Evolutionary conservation across 2,329 filamentous ascomycete species (phyloP), one percentile per base, ranked within the genome.

Genomic region (Uncinocarpus reesii): DNA sequence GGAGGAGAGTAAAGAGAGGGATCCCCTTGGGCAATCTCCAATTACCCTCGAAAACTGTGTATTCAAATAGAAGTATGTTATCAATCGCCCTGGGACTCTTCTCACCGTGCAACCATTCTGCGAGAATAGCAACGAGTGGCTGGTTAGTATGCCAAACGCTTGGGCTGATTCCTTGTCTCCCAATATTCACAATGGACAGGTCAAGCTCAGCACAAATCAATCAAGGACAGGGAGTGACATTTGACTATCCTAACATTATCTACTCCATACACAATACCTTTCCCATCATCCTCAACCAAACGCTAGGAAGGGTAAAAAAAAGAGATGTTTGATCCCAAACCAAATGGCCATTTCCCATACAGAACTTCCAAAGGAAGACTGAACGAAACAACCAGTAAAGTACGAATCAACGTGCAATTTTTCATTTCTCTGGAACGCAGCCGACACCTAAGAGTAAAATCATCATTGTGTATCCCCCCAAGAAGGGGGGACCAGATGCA

Each of bases 401-500:
- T 69, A 69, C 65, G 70, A 68, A 74, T 70, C 73, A 69, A 73
- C 66, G 72, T 86, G 83, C 83, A 88, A 90, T 90, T 52, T n/a
- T 84, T 75, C 76, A 71, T 83, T 69, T 53, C 64, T 86, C 84
- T 89, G 77, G 76, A 81, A 79, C 81, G 78, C 76, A 79, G 83
- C 78, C 80, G 84, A 88, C 84, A 81, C 83, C 80, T 80, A 70
- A 67, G 59, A 79, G 69, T 66, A 60, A 51, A 62, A 64, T 71
- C 72, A 76, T 69, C 66, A 72, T 65, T 51, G 48, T 48, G 32
- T n/a, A 41, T 47, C 34, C 36, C 21, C 7, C n/a, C n/a, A n/a
- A n/a, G n/a, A 18, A 46, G 60, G 55, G 61, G 64, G 61, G 57
- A 64, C 63, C 71, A 72, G 65, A 69, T 70, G 81, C 74, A 74